Conservation (phyloP, 306 rosid species). For the Corylus heterophylla region DNA sequence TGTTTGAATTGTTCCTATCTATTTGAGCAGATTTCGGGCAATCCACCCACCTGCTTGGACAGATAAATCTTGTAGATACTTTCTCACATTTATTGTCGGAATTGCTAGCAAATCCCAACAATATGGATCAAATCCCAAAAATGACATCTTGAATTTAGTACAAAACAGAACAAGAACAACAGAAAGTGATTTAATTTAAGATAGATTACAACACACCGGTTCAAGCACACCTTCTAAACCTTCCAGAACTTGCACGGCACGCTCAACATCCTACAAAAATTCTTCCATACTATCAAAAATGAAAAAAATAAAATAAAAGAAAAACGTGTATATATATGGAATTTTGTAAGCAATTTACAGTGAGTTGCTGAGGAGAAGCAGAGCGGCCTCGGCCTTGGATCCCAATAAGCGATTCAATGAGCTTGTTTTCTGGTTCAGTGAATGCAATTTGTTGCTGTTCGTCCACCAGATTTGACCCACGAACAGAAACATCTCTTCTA, state of each 20-base stretch:
- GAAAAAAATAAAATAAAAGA: background rate
- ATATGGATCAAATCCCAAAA: background rate
- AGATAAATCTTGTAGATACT: too few species aligned
- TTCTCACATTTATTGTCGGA: too few species aligned
- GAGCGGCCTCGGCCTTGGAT: slow-evolving; percentile 94
- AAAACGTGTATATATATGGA: background rate
- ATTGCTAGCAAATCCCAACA: too few species aligned
- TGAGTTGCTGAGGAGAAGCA: slow-evolving; percentile 77
- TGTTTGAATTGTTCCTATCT: too few species aligned
- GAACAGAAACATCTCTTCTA: slow-evolving; percentile 22
- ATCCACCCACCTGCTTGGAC: too few species aligned
- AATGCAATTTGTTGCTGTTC: slow-evolving; percentile 45
- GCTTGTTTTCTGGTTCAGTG: slow-evolving; percentile 63
- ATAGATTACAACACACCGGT: slow-evolving; percentile 55
- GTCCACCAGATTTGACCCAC: slow-evolving; percentile 36
- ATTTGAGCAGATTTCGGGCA: too few species aligned
- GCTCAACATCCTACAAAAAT: slow-evolving; percentile 59
- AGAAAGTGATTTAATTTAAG: background rate
- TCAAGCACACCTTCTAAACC: slow-evolving; percentile 64
- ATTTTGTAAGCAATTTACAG: slow-evolving; percentile 26
- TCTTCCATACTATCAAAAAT: background rate
- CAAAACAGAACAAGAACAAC: slow-evolving; percentile 4
- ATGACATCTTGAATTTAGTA: background rate
- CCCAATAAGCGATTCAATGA: slow-evolving; percentile 75
- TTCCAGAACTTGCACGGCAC: slow-evolving; percentile 71